Base-by-base conservation (phyloP, 2,329 filamentous ascomycete species). In the Ophiocordyceps camponoti-leonardi region DNA sequence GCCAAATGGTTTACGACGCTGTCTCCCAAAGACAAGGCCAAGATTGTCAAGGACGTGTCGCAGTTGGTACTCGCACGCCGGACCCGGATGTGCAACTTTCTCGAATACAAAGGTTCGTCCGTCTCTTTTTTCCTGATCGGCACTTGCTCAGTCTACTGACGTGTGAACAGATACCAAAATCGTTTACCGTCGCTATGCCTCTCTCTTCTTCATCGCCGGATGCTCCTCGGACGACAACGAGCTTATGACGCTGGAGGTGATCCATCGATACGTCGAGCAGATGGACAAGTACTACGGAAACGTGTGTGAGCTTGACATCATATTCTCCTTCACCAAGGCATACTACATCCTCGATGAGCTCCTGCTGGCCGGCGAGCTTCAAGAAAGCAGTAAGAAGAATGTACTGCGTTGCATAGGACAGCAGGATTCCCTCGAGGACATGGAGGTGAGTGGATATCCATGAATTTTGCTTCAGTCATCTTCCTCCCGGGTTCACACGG, bases 241-340 rank as follows among this genome's bases (percentile, higher is more conserved):
- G 63, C 72, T 98, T 60, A 95, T 96, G 63, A 94, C 86, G 22
- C 86, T 98, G 61, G 92, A 98, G 66, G 87, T 98, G 61, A 93
- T 98, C 58, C 92, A 98, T 66, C 86, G 92, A 67, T 98, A 98
- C 63, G 92, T 98, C 60, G 92, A 98, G 67, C 92, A 98, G 68
- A 98, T 98, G 92, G 92, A 98, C 74, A 98, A 98, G 66, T 98
- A 98, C 71, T 98, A 96, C 65, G 92, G 92, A 65, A 98, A 98
- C 64, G 92, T 98, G 49, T 98, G 92, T 79, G 92, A 98, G 69
- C 77, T 98, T 52, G 88, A 96, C 64, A 95, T 96, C 67, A 98
- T 98, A 64, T 98, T 98, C 77, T 96, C 94, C 63, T 98, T 98
- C 65, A 94, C 94, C 56, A 98, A 98, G 67, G 92, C 92, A 49